Base-by-base conservation (phyloP, 2,329 filamentous ascomycete genomes). In the Setomelanomma holmii region DNA sequence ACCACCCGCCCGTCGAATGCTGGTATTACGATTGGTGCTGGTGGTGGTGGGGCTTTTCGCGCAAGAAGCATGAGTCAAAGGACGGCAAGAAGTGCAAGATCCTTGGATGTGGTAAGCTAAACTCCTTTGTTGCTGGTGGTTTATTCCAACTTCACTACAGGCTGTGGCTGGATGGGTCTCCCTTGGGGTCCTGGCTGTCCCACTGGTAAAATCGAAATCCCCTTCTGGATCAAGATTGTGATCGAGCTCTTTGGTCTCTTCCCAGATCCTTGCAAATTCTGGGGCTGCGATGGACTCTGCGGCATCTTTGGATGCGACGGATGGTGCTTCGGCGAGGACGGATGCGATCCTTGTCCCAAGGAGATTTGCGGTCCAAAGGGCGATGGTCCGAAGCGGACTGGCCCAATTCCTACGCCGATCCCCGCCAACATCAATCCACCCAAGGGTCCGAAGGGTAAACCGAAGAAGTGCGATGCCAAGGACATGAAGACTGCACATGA, bases 101-200 rank as follows among this genome's bases (percentile, higher is more conserved):
- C 1, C 49, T 67, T 16, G 65, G 64, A 14, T 67, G 62, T 35
- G 61, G 54, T 46, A 56, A 23, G 45, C 30, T 6, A 10, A 8
- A 10, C 14, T 14, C 27, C 3, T 30, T 30, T 14, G 4, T 5
- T 4, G 11, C 2, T 21, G 19, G 8, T 22, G 16, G 20, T 5
- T n/a, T 17, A 14, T 4, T 12, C 48, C 51, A 27, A 55, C 51
- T 38, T 5, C 2, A 24, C n/a, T 19, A 14, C 41, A 56, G 53
- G 56, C 7, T 68, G 64, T 20, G 64, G 66, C 12, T 67, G 56
- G 53, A 55, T 63, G 58, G 66, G 66, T 11, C 54, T 68, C n/a
- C 40, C 45, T 3, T 56, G 53, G 24, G 63, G 63, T 5, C 60
- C 59, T 17, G 60, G 59, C 8, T 61, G 61, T 34, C 35, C 50